Conservation (phyloP, 257 asterid species). For the Cynanchum wilfordii region DNA sequence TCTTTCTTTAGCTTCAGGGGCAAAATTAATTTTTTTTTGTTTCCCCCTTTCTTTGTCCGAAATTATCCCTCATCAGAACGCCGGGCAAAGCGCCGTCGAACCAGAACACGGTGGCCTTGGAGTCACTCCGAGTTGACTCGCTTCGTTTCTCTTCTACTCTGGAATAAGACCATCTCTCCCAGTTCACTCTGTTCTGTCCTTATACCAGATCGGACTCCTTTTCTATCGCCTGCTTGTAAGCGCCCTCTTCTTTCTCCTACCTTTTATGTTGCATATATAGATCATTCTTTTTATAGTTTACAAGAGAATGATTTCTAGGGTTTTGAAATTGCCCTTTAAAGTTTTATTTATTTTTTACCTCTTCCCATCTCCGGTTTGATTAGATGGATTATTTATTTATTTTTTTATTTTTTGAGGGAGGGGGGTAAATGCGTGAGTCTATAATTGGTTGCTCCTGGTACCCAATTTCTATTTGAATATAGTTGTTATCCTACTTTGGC, state of each 20-base stretch:
- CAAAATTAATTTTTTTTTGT: no score
- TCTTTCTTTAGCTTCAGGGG: neutral
- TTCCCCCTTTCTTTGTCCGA: constrained; percentile 7
- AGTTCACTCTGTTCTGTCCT: neutral
- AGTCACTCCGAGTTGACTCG: constrained; percentile 12
- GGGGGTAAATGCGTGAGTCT: neutral
- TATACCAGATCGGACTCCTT: constrained; percentile 16
- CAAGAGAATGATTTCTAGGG: constrained; percentile 29
- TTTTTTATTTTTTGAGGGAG: no score
- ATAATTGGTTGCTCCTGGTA: neutral
- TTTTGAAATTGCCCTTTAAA: constrained; percentile 7
- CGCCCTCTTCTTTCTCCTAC: neutral
- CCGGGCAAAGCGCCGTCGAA: neutral
- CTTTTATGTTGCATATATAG: constrained; percentile 19
- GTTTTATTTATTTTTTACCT: neutral
- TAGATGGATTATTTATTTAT: neutral
- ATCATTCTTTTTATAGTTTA: constrained; percentile 27
- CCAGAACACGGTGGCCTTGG: constrained; percentile 1
- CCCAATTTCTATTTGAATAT: neutral
- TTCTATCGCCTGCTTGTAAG: constrained; percentile 5
- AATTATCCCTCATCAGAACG: neutral
- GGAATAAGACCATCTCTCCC: constrained; percentile 19
- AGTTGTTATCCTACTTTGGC: neutral
- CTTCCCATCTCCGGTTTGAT: neutral
- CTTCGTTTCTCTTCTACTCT: constrained; percentile 1